A percentile compares a stretch with the other conserved stretches of the same genome.
Conservation (phyloP, 352 stramenopile genomes). For the Phytophthora sp. region DNA sequence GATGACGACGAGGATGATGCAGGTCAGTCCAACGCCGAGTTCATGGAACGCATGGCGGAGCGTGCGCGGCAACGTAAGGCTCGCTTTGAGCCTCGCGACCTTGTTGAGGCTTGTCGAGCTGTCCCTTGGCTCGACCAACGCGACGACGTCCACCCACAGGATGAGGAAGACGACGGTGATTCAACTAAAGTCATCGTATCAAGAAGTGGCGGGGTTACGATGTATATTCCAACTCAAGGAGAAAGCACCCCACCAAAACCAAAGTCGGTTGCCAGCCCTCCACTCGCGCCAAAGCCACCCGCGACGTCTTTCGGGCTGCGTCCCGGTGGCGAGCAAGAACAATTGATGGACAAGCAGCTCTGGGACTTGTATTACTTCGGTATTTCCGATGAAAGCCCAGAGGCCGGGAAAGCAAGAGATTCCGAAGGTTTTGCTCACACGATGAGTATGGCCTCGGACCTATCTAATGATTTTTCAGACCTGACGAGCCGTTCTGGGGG, state of each 20-base stretch:
- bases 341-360: slow-evolving; percentile 62
- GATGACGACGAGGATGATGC: slow-evolving; percentile 17
- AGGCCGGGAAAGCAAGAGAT: slow-evolving; percentile 4
- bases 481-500: slow-evolving; percentile 30
- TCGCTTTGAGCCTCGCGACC: slow-evolving; percentile 33
- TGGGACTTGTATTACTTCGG: slow-evolving; percentile 64
- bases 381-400: slow-evolving; percentile 43
- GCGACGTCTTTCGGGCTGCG: slow-evolving; percentile 15
- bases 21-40: slow-evolving; percentile 7
- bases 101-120: slow-evolving; percentile 12
- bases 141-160: slow-evolving; percentile 10
- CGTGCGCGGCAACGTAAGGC: slow-evolving; percentile 19
- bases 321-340: slow-evolving; percentile 32
- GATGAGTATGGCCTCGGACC: slow-evolving; percentile 30
- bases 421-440: slow-evolving; percentile 7
- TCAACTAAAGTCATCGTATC: slow-evolving; percentile 40
- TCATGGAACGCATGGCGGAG: slow-evolving; percentile 11
- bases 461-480: slow-evolving; percentile 29
- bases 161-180: slow-evolving; percentile 1
- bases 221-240: slow-evolving; percentile 52
- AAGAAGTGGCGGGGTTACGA: slow-evolving; percentile 48
- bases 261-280: slow-evolving; percentile 1
- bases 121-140: slow-evolving; percentile 34
- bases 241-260: slow-evolving; percentile 21
- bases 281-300: slow-evolving; percentile 6